Conservation (phyloP, 179 eudicot species). For the Gypsophila paniculata region DNA sequence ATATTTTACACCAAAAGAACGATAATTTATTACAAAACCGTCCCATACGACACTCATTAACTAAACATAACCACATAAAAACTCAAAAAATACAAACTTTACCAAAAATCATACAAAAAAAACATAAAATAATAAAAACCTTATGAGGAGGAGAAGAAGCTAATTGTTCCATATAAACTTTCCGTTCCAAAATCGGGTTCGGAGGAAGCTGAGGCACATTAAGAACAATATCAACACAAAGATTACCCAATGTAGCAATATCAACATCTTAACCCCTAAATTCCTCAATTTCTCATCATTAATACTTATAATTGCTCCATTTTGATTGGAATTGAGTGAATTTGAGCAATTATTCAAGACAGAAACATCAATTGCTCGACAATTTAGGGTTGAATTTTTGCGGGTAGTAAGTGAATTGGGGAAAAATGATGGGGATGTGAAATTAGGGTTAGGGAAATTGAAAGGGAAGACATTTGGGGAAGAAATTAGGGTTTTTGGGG, state of each 20-base stretch:
- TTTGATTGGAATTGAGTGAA: slow-evolving; percentile 25
- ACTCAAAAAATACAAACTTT: background rate
- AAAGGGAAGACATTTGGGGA: slow-evolving; percentile 28
- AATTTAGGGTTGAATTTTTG: slow-evolving; percentile 31
- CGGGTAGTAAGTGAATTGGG: slow-evolving; percentile 23
- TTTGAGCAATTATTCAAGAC: slow-evolving; percentile 27
- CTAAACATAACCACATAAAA: too few species aligned
- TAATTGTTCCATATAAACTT: slow-evolving; percentile 62
- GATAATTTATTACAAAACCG: too few species aligned
- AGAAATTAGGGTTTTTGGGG: slow-evolving; percentile 32
- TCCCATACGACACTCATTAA: too few species aligned
- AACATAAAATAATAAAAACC: slow-evolving; percentile 31
- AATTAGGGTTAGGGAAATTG: slow-evolving; percentile 26
- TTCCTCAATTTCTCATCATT: slow-evolving; percentile 25
- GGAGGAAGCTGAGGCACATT: slow-evolving; percentile 84
- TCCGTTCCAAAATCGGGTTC: slow-evolving; percentile 36
- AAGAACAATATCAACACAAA: slow-evolving; percentile 84
- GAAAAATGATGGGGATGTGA: background rate
- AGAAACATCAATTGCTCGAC: slow-evolving; percentile 47
- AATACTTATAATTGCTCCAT: slow-evolving; percentile 17
- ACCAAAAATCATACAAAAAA: background rate
- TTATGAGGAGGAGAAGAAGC: slow-evolving; percentile 74
- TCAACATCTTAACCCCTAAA: slow-evolving; percentile 47
- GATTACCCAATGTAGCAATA: slow-evolving; percentile 79
- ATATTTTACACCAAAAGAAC: too few species aligned